Conservation (phyloP, 116 monocot genomes). For the Dioscorea cayenensis region DNA sequence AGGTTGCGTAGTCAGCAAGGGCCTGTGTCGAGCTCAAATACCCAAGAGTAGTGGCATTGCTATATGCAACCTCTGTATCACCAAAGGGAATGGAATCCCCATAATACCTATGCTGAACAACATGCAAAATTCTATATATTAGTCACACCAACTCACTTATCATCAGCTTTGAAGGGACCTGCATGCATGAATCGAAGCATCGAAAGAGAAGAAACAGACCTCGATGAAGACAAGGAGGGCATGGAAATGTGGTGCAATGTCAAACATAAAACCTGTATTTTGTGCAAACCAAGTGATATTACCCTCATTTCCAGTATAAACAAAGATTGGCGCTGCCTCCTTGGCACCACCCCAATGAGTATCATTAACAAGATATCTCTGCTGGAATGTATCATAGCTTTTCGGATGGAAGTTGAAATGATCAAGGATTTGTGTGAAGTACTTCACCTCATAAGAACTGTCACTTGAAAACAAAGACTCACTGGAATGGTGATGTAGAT, state of each 20-base stretch:
- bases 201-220: constrained; percentile 9
- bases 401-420: constrained; percentile 34
- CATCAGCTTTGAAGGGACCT: background rate
- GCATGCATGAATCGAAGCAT: background rate
- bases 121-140: background rate
- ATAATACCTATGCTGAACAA: constrained; percentile 31
- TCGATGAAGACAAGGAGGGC: constrained; percentile 50
- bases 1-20: constrained; percentile 26
- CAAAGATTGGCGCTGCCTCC: constrained; percentile 33
- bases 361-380: constrained; percentile 26
- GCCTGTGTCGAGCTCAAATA: constrained; percentile 34
- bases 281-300: constrained; percentile 23
- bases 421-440: constrained; percentile 35
- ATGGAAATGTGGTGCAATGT: constrained; percentile 28
- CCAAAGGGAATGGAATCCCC: constrained; percentile 37
- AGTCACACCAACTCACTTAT: background rate
- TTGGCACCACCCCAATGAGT: constrained; percentile 24
- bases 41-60: constrained; percentile 20
- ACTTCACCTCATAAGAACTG: constrained; percentile 5
- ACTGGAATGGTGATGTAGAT: too few relatives aligned
- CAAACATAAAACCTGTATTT: constrained; percentile 40
- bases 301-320: constrained; percentile 54
- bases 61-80: constrained; percentile 14
- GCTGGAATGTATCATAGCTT: constrained; percentile 27
- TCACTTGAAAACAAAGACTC: background rate